Evolutionary conservation across 108 stramenopile species (phyloP).

Genomic region (Nitzschia sp.): DNA sequence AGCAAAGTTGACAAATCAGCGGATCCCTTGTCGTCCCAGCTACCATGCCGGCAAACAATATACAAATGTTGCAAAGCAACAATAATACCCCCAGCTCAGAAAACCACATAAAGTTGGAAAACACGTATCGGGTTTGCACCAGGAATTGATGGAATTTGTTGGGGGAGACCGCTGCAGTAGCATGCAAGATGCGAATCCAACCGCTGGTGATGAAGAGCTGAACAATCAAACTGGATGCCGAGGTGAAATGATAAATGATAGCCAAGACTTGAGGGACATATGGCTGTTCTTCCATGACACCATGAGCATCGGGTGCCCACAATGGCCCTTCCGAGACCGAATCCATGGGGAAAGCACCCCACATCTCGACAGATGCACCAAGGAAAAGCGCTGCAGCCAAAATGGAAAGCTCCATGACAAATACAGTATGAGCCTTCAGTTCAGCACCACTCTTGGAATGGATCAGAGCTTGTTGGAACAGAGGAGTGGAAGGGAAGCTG

Average conservation of each 20-base stretch:
- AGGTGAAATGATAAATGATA: conserved; percentile 3
- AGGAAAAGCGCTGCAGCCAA: conserved; percentile 17
- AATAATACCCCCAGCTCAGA: conserved; percentile 1
- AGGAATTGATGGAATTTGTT: conserved; percentile 21
- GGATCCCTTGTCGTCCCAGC: neutral
- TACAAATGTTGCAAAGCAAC: neutral
- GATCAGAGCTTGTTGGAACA: conserved; percentile 16
- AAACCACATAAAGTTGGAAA: conserved; percentile 5
- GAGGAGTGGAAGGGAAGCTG: conserved; percentile 1
- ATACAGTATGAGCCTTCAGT: conserved; percentile 19
- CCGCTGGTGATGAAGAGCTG: conserved; percentile 2
- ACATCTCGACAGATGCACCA: conserved; percentile 20
- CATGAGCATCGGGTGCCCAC: neutral
- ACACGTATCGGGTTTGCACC: conserved; percentile 12
- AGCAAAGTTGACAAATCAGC: neutral
- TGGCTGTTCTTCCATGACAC: neutral
- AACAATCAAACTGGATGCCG: conserved; percentile 2
- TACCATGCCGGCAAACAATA: conserved; percentile 1
- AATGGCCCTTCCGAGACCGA: conserved; percentile 2
- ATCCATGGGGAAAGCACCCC: conserved; percentile 23
- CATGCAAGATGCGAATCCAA: conserved; percentile 21
- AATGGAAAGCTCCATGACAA: conserved; percentile 20
- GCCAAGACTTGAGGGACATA: conserved; percentile 1
- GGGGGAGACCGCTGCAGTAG: conserved; percentile 8
- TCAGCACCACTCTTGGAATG: conserved; percentile 18